phyloP scores from a whole-genome alignment of 805 yeast species.

The Lachancea dasiensis region DNA sequence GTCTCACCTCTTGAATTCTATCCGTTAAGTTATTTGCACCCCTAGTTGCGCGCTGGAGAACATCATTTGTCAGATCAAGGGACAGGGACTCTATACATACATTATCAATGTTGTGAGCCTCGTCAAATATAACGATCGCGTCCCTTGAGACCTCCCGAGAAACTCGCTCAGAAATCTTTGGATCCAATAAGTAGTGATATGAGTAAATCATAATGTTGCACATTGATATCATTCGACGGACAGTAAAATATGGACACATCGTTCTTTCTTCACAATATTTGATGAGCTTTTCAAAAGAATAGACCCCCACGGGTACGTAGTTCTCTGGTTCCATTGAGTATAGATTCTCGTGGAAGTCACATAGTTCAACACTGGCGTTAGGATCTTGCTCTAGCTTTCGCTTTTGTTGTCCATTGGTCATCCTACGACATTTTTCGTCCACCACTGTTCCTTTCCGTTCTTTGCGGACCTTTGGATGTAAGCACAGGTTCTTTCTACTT shows the following conservation, averaged over 20 bases:
- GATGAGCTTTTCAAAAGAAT: slow-evolving; percentile 80
- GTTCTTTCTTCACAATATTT: slow-evolving; percentile 71
- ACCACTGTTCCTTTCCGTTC: slow-evolving; percentile 89
- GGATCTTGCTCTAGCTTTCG: slow-evolving; percentile 56
- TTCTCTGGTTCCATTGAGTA: slow-evolving; percentile 83
- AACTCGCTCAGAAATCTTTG: slow-evolving; percentile 94
- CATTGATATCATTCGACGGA: slow-evolving; percentile 92
- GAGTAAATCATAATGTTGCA: slow-evolving; percentile 95
- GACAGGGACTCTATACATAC: slow-evolving; percentile 96
- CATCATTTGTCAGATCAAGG: slow-evolving; percentile 85
- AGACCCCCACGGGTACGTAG: slow-evolving; percentile 87
- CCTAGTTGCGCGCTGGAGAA: slow-evolving; percentile 74
- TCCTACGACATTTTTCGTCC: slow-evolving; percentile 91
- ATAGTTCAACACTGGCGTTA: slow-evolving; percentile 52
- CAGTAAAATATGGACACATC: slow-evolving; percentile 95
- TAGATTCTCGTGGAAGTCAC: slow-evolving; percentile 88
- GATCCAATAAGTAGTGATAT: slow-evolving; percentile 92
- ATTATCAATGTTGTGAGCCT: slow-evolving; percentile 97
- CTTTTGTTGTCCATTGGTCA: slow-evolving; percentile 87
- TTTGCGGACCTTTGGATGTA: slow-evolving; percentile 80
- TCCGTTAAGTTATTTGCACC: slow-evolving; percentile 78
- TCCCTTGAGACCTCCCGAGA: slow-evolving; percentile 88
- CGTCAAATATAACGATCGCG: slow-evolving; percentile 92
- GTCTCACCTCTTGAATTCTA: slow-evolving; percentile 80
- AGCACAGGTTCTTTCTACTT: slow-evolving; percentile 87